These are phyloP conservation scores for Populus hybrid DNA, from an alignment of 441 rosid genomes.

Conservation along the genomic window DNA sequence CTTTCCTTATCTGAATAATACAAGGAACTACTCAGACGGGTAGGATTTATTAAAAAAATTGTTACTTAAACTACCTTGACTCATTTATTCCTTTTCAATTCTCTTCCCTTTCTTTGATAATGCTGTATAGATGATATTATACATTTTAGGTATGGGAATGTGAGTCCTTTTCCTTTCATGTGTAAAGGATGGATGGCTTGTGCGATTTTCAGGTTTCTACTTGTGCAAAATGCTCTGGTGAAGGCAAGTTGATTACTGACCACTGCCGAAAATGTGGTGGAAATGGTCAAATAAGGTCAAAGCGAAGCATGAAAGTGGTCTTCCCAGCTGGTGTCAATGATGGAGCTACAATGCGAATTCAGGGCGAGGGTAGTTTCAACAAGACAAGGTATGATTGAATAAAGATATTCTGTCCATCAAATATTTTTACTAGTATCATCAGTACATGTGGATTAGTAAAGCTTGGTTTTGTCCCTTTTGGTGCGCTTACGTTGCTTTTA, in stretches of 20 bases:
- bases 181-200: slow-evolving; percentile 17
- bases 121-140: background rate
- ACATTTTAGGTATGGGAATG: background rate
- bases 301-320: slow-evolving; percentile 47
- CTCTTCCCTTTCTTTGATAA: slow-evolving; percentile 17
- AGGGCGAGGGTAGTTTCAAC: slow-evolving; percentile 71
- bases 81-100: slow-evolving; percentile 2
- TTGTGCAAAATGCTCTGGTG: slow-evolving; percentile 74
- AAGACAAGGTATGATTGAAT: slow-evolving; percentile 48
- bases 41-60: background rate
- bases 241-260: slow-evolving; percentile 81
- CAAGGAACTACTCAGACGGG: background rate
- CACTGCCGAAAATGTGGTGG: slow-evolving; percentile 64
- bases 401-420: background rate
- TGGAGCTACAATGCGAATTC: slow-evolving; percentile 69
- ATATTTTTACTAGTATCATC: background rate
- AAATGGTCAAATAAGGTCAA: slow-evolving; percentile 56
- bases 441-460: slow-evolving; percentile 5
- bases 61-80: slow-evolving; percentile 5
- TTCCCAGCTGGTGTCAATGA: slow-evolving; percentile 85
- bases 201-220: slow-evolving; percentile 66
- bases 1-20: background rate
- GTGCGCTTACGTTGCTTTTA: background rate
- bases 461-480: background rate
- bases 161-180: background rate